Base-by-base conservation (phyloP, 352 stramenopile species). In the Paralagenidium karlingii region DNA sequence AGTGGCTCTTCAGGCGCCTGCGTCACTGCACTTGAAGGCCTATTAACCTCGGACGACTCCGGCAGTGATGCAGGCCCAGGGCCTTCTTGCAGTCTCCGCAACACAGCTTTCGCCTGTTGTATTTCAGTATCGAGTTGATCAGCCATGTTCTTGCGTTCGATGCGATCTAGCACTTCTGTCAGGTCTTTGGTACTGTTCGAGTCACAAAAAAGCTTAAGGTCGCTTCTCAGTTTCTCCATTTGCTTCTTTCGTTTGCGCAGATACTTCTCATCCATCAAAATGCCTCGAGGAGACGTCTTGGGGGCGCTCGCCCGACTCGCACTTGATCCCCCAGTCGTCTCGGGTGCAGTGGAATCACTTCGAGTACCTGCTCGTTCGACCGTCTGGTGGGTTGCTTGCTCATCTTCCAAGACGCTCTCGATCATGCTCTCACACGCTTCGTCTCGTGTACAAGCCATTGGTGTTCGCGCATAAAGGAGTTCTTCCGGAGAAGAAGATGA, bases 361-460 rank as follows among this genome's bases (percentile, higher is more conserved):
- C 18, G n/a, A 24, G 16, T 19, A 40, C 28, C 16, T 25, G 8
- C 27, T 24, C 30, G 8, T 24, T 43, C 38, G 13, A 32, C 33
- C 26, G 9, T n/a, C 8, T 41, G 29, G 26, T 18, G 24, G 29
- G 36, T 20, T 43, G 41, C 9, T 31, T 18, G n/a, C 7, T 31
- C 15, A 34, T 43, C 43, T 24, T 43, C 38, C 15, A 37, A 40
- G 29, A 38, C 12, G 37, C 73, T 60, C 13, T 76, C 64, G n/a
- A 68, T 60, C 66, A 88, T 73, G 28, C 75, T 88, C 25, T 88
- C 75, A 40, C 68, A 85, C 0, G 75, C 75, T 51, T 88, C 75
- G 37, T 88, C 75, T 31, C 75, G 55, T 26, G 70, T 85, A 37
- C 82, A 12, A 38, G 33, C 19, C 12, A n/a, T n/a, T n/a, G n/a